Conservation (phyloP, 176 grass and related monocot genomes). For the Musa schizocarpa region DNA sequence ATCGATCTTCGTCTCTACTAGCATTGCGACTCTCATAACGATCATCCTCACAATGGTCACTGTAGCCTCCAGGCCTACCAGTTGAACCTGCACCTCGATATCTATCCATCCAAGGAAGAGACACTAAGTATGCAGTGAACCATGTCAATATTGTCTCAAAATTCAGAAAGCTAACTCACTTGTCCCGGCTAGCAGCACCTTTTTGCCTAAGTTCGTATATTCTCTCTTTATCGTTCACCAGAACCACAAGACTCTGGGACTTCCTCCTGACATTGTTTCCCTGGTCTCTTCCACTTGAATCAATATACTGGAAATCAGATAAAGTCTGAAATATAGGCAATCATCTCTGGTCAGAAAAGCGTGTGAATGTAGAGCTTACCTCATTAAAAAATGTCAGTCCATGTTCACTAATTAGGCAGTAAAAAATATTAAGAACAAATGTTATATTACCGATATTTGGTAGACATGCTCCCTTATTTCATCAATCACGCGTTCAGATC, state of each 20-base stretch:
- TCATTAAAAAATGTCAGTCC: background rate
- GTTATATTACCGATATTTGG: slow-evolving; percentile 42
- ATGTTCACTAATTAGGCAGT: background rate
- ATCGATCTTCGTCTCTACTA: slow-evolving; percentile 57
- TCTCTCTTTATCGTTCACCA: slow-evolving; percentile 67
- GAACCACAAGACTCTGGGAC: slow-evolving; percentile 43
- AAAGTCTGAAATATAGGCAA: slow-evolving; percentile 25
- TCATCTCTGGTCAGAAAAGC: slow-evolving; percentile 5
- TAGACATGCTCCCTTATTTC: slow-evolving; percentile 50
- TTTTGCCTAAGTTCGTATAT: slow-evolving; percentile 58
- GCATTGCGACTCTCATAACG: slow-evolving; percentile 45
- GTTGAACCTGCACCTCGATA: slow-evolving; percentile 53
- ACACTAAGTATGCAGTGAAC: background rate
- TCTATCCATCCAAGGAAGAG: slow-evolving; percentile 26
- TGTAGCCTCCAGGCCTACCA: slow-evolving; percentile 38
- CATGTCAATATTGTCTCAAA: background rate
- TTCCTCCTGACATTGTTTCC: slow-evolving; percentile 70
- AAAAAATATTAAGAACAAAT: background rate
- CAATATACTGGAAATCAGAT: slow-evolving; percentile 47
- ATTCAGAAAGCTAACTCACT: slow-evolving; percentile 27
- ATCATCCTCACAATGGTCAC: slow-evolving; percentile 60
- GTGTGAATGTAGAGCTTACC: background rate
- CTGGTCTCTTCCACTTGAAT: slow-evolving; percentile 62
- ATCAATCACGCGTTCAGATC: slow-evolving; percentile 42
- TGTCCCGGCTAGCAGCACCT: slow-evolving; percentile 44